phyloP scores from a whole-genome alignment of 2,329 filamentous ascomycete species.

The Lasiodiplodia sp. region DNA sequence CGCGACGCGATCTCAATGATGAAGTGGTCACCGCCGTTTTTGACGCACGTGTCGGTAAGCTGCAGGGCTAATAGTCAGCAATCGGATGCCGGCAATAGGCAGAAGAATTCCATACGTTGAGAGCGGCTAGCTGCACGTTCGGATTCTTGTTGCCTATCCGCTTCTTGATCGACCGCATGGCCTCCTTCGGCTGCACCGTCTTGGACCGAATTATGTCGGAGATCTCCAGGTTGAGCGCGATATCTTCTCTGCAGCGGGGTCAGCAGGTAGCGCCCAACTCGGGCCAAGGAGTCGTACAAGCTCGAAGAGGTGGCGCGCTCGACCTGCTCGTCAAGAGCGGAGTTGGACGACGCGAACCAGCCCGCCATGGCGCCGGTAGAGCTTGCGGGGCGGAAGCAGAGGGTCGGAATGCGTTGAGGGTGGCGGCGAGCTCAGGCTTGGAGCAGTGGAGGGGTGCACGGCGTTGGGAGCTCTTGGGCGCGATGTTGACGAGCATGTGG shows the following conservation, averaged over 20 bases:
- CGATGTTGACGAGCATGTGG: constrained; percentile 26
- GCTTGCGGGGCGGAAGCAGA: constrained; percentile 3
- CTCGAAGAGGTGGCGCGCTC: constrained; percentile 94
- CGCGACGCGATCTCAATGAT: constrained; percentile 92
- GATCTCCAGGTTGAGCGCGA: constrained; percentile 96
- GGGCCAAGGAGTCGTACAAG: constrained; percentile 69
- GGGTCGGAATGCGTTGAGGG: neutral
- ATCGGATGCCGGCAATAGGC: neutral
- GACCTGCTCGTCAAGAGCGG: constrained; percentile 94
- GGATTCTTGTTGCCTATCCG: constrained; percentile 98
- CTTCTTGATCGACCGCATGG: constrained; percentile 94
- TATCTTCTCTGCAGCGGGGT: constrained; percentile 75
- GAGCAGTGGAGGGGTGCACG: constrained; percentile 1
- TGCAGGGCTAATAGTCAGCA: constrained; percentile 40
- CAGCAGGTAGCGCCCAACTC: constrained; percentile 28
- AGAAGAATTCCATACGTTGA: constrained; percentile 70
- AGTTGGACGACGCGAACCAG: constrained; percentile 92
- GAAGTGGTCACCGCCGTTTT: constrained; percentile 97
- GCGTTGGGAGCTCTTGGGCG: constrained; percentile 7
- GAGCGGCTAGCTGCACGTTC: constrained; percentile 92
- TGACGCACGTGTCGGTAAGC: constrained; percentile 98
- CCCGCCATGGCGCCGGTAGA: constrained; percentile 73
- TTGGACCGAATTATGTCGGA: constrained; percentile 97
- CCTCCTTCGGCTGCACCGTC: constrained; percentile 95
- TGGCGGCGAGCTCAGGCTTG: constrained; percentile 1